Base-by-base conservation (phyloP, 257 asterid species). In the Primulina tabacum region DNA sequence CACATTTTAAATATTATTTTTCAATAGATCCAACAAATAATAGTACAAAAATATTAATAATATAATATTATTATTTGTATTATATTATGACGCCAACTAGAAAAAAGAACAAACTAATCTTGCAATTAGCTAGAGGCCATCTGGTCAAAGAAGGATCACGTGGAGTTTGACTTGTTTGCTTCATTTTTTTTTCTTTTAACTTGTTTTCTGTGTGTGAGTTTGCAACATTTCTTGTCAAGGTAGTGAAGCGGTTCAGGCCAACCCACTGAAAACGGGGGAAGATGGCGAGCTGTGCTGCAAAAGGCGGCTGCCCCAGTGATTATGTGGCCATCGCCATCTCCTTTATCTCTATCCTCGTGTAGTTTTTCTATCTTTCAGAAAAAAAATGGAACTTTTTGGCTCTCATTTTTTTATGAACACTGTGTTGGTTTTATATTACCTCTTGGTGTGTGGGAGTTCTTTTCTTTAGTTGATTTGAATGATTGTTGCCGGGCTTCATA, bases 281-380 rank as follows among this genome's bases (percentile, higher is more conserved):
- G 71, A 90, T 90, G 97, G 83, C 76, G 77, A 78, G 75, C 64
- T 90, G 97, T 67, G 92, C 90, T 4, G 84, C 63, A 10, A 80
- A 79, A 71, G 97, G 97, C 71, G 96, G 97, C 73, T 90, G 96
- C 76, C 88, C 92, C 65, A 90, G 90, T 73, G 97, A 90, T 75
- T 90, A 88, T 59, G 80, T 81, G 37, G 89, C 96, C 50, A n/a
- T 88, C 70, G 85, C 94, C 69, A 76, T 87, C 79, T 80, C 97
- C 12, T 37, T 81, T 29, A 57, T 84, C 63, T 87, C 89, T 21
- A 63, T 87, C 18, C 62, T 87, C 73, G 65, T 84, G 97, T 90
- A 81, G 76, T 73, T 75, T 78, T 67, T 60, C 63, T 34, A 28
- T 60, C 75, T 69, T 38, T 34, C 43, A 3, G 11, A 56, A 52